A percentile compares a stretch with the other conserved stretches of the same genome.
Conservation (phyloP, 768 basidiomycete genomes). For the Tephrocybe sp. region DNA sequence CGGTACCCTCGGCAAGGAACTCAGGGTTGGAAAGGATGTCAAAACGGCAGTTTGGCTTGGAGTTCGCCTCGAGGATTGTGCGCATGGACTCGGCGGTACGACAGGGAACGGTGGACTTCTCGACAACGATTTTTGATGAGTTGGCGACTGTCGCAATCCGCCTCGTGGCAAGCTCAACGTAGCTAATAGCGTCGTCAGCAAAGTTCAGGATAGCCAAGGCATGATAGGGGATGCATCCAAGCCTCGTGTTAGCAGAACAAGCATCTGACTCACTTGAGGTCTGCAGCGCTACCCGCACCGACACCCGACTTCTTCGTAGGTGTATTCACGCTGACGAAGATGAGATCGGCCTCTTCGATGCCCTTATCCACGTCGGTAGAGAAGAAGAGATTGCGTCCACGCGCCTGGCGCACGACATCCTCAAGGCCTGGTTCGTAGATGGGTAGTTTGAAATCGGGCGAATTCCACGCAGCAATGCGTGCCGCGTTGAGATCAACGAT, state of each 20-base stretch:
- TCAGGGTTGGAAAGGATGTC: slow-evolving; percentile 99
- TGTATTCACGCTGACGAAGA: slow-evolving; percentile 98
- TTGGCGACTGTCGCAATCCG: slow-evolving; percentile 91
- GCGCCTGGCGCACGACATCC: slow-evolving; percentile 82
- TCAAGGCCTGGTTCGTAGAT: slow-evolving; percentile 98
- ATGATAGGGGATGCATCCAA: not conserved
- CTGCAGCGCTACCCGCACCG: slow-evolving; percentile 96
- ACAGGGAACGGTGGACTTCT: slow-evolving; percentile 99
- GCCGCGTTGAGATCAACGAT: slow-evolving; percentile 97
- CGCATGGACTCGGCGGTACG: slow-evolving; percentile 99
- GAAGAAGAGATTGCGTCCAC: slow-evolving; percentile 97
- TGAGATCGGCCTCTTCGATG: slow-evolving; percentile 93
- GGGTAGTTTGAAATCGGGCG: slow-evolving; percentile 76
- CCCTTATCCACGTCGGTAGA: slow-evolving; percentile 91
- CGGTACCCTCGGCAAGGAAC: slow-evolving; percentile 98
- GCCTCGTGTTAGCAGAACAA: not conserved
- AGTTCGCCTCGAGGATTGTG: slow-evolving; percentile 98
- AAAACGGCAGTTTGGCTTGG: slow-evolving; percentile 85
- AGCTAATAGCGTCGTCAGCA: slow-evolving; percentile 48
- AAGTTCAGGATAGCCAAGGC: slow-evolving; percentile 8
- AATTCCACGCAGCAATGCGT: slow-evolving; percentile 97
- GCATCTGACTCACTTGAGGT: slow-evolving; percentile 75
- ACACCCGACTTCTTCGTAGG: slow-evolving; percentile 98
- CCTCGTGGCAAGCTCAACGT: slow-evolving; percentile 95
- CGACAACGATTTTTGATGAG: slow-evolving; percentile 96